A percentile compares a stretch with the other conserved stretches of the same genome.
These are phyloP conservation scores for Hericium alpestre DNA, from an alignment of 768 basidiomycete species.

Conservation along the genomic window DNA sequence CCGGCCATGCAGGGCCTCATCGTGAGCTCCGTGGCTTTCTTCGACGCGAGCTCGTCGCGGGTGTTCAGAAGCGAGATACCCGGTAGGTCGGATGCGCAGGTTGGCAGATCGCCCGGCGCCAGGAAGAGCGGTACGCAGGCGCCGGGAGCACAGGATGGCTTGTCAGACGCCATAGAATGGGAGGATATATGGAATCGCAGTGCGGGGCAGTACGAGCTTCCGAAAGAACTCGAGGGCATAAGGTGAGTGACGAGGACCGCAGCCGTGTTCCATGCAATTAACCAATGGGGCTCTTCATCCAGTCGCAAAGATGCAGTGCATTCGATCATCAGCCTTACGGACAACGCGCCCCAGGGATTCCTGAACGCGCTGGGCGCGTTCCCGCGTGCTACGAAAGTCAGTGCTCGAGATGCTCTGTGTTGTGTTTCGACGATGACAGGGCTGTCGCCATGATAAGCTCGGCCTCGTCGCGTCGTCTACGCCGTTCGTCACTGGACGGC, in stretches of 20 bases:
- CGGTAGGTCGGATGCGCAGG: conserved; percentile 47
- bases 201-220: conserved; percentile 19
- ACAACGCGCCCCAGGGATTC: conserved; percentile 48
- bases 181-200: conserved; percentile 37
- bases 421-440: not conserved
- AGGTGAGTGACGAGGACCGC: conserved; percentile 18
- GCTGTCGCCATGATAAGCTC: conserved; percentile 28
- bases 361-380: conserved; percentile 32
- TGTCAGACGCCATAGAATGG: conserved; percentile 32
- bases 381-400: conserved; percentile 38
- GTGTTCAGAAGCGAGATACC: conserved; percentile 56
- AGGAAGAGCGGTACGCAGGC: conserved; percentile 21
- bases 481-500: conserved; percentile 68
- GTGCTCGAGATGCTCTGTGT: conserved; percentile 11
- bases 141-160: not conserved
- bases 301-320: conserved; percentile 17
- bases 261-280: not conserved
- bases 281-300: not conserved
- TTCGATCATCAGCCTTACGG: conserved; percentile 44
- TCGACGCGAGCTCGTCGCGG: conserved; percentile 31
- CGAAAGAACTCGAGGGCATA: conserved; percentile 26
- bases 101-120: conserved; percentile 65
- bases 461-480: conserved; percentile 66
- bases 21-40: conserved; percentile 48
- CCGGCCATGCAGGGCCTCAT: conserved; percentile 17